Evolutionary conservation across 2,329 filamentous ascomycete species (phyloP), one percentile per base, ranked within the genome.

Genomic region (Xylaria sp.): DNA sequence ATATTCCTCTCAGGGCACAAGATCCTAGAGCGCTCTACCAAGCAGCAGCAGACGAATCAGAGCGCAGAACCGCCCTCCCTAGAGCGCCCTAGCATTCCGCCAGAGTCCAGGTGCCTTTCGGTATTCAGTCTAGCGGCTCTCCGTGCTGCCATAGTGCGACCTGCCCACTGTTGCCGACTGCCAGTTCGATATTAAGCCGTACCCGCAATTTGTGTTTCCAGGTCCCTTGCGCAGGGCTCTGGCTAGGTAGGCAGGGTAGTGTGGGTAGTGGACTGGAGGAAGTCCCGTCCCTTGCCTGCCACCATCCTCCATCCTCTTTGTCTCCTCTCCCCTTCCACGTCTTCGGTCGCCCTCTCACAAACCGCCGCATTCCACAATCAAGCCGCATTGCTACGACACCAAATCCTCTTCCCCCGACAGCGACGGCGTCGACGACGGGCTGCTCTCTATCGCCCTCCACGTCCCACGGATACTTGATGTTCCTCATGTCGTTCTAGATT

Each of bases 401-500:
- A 36, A 22, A 63, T 50, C 42, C 54, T 54, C 33, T 49, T 53
- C 33, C 51, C 50, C 36, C 47, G 49, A 66, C 56, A 62, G 39
- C 58, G 65, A 61, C 66, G 22, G 61, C 31, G 53, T 65, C 49
- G 56, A 64, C 62, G 25, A 59, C 59, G 38, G 49, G 54, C 42
- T 57, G 47, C 61, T 61, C 38, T 29, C 20, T 47, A 54, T 63
- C 50, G 44, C 59, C 55, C 59, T 61, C 51, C 56, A 39, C 66
- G 58, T 63, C 45, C 59, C 31, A 57, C 65, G 57, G 53, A 73
- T 72, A 73, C 68, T 71, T 51, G 67, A 69, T 61, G 54, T 70
- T 70, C 68, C 71, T 68, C 57, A 76, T 73, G 71, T 71, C 70
- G 67, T 72, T 72, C 72, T 69, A 71, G 70, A 72, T 73, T 71